These are phyloP conservation scores for Wickerhamiella vanderwaltii DNA, from an alignment of 805 yeast species.

Conservation along the genomic window DNA sequence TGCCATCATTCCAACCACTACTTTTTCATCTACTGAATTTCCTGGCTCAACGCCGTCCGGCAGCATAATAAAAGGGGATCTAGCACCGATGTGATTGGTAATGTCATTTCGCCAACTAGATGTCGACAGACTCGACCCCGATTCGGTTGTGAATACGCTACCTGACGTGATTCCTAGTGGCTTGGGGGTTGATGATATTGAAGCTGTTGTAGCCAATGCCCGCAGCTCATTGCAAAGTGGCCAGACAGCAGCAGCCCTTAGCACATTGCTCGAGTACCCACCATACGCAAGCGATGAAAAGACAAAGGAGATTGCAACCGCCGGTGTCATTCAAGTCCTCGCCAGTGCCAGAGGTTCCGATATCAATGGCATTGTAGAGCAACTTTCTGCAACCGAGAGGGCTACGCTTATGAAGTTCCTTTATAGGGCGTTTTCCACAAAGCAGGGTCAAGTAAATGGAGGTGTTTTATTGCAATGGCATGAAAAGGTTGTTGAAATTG, in stretches of 20 bases:
- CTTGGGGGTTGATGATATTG: slow-evolving; percentile 42
- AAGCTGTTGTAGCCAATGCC: slow-evolving; percentile 41
- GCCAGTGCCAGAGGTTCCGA: slow-evolving; percentile 57
- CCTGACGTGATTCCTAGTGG: slow-evolving; percentile 51
- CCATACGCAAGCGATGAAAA: slow-evolving; percentile 68
- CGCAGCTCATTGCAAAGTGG: slow-evolving; percentile 61
- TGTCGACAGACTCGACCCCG: slow-evolving; percentile 82
- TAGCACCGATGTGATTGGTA: slow-evolving; percentile 5
- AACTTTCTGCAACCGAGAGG: slow-evolving; percentile 51
- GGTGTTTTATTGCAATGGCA: slow-evolving; percentile 83
- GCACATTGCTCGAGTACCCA: slow-evolving; percentile 51
- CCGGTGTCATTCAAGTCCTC: slow-evolving; percentile 57
- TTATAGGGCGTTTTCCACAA: slow-evolving; percentile 70
- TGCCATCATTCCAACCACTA: slow-evolving; percentile 2
- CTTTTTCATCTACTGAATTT: slow-evolving; percentile 7
- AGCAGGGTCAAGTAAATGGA: slow-evolving; percentile 56
- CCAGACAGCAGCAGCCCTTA: slow-evolving; percentile 53
- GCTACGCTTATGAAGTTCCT: slow-evolving; percentile 72
- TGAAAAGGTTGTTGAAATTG: slow-evolving; percentile 70
- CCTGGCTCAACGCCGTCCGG: slow-evolving; percentile 5
- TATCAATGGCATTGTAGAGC: slow-evolving; percentile 46
- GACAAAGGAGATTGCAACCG: slow-evolving; percentile 40
- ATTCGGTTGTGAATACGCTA: slow-evolving; percentile 45
- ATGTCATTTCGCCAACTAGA: slow-evolving; percentile 61
- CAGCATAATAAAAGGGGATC: slow-evolving; percentile 5